phyloP scores from a whole-genome alignment of 257 asterid species.

The Solanum medicagineum region DNA sequence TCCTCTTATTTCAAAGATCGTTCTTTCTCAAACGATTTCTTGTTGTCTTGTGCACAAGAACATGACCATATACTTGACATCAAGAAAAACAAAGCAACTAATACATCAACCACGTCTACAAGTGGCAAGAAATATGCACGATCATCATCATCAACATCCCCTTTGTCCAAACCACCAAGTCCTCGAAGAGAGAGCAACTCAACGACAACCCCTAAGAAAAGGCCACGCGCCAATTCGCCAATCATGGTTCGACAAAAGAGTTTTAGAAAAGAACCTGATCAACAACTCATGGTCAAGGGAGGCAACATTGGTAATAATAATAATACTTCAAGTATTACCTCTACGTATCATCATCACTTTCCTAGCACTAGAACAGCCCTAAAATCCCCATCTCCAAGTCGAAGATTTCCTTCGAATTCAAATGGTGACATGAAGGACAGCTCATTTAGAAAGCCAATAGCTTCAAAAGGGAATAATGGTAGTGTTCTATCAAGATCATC shows the following conservation, averaged over 20 bases:
- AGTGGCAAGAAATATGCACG: not conserved
- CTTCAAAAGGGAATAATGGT: slow-evolving; percentile 12
- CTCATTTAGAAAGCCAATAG: not conserved
- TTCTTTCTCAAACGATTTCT: slow-evolving; percentile 51
- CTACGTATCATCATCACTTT: not conserved
- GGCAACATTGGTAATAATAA: not conserved
- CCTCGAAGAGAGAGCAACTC: slow-evolving; percentile 11
- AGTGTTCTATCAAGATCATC: slow-evolving; percentile 7
- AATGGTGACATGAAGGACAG: not conserved
- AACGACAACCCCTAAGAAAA: slow-evolving; percentile 30
- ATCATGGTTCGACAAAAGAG: slow-evolving; percentile 52
- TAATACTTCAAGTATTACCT: not conserved
- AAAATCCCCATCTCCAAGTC: slow-evolving; percentile 63
- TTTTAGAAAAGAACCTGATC: slow-evolving; percentile 31
- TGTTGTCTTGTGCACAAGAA: slow-evolving; percentile 50
- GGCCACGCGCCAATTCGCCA: slow-evolving; percentile 52
- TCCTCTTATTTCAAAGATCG: slow-evolving; percentile 29
- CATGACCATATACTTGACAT: slow-evolving; percentile 37
- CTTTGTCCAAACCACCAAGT: slow-evolving; percentile 1
- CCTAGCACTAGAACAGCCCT: slow-evolving; percentile 19
- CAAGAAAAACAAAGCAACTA: not conserved
- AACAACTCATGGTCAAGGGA: not conserved
- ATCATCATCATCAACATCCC: not conserved
- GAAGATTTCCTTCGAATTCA: slow-evolving; percentile 16
- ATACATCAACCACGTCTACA: not conserved